A percentile compares a stretch with the other conserved stretches of the same genome.
These are phyloP conservation scores for Uronychia binucleata DNA, from an alignment of 73 alveolate genomes.

Conservation along the genomic window DNA sequence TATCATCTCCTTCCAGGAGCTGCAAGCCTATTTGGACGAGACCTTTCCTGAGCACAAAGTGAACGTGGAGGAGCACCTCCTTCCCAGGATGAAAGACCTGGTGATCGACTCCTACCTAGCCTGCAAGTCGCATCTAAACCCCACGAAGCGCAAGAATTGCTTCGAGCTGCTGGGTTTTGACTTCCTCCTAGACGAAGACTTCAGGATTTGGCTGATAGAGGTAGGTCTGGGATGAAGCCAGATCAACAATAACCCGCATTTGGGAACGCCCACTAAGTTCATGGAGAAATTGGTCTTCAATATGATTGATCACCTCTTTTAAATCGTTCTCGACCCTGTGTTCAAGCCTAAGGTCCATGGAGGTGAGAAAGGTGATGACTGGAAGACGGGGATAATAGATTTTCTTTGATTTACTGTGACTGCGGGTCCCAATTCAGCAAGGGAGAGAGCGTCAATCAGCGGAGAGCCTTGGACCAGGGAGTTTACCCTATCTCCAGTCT, in stretches of 20 bases:
- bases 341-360: too few species aligned
- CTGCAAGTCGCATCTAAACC: constrained; percentile 65
- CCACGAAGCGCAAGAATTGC: constrained; percentile 68
- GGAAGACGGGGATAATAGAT: too few species aligned
- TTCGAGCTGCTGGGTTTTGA: constrained; percentile 88
- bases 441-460: too few species aligned
- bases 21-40: constrained; percentile 67
- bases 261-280: constrained; percentile 76
- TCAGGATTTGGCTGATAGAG: constrained; percentile 88
- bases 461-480: too few species aligned
- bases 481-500: too few species aligned
- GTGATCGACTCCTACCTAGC: constrained; percentile 75
- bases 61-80: constrained; percentile 69
- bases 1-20: constrained; percentile 66
- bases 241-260: constrained; percentile 83
- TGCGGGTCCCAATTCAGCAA: too few species aligned
- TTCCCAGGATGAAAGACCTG: constrained; percentile 82
- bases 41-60: constrained; percentile 57
- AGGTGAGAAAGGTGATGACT: too few species aligned
- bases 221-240: too few species aligned
- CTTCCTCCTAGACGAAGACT: constrained; percentile 85
- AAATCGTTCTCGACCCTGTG: not conserved
- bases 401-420: too few species aligned
- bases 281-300: constrained; percentile 19
- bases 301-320: not conserved